These are phyloP conservation scores for Eucalyptus pauciflora DNA, from an alignment of 345 rosid species.

Conservation along the genomic window DNA sequence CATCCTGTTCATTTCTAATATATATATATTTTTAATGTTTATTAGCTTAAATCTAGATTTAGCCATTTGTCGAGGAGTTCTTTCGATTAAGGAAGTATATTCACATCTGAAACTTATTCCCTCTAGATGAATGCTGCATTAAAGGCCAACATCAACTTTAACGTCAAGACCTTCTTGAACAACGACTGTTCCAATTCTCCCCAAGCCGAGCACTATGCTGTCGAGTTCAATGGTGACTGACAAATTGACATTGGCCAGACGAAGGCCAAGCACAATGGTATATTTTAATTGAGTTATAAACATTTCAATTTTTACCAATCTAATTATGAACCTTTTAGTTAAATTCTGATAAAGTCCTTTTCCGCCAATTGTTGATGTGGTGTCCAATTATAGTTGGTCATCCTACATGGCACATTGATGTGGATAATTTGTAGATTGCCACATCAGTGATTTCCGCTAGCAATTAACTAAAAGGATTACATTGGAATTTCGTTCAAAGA, in stretches of 20 bases:
- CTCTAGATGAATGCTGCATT: background rate
- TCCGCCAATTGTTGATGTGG: accelerated
- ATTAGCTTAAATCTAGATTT: background rate
- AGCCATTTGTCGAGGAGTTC: background rate
- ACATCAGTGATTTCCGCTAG: accelerated
- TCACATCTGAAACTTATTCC: background rate
- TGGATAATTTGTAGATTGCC: background rate
- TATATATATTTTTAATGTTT: background rate
- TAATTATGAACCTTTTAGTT: background rate
- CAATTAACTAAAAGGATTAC: background rate
- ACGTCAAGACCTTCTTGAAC: background rate
- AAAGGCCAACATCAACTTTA: background rate
- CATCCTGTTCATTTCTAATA: background rate
- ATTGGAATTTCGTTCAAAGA: background rate
- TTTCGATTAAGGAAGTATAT: background rate
- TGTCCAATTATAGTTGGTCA: background rate
- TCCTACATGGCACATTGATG: background rate
- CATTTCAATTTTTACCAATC: background rate
- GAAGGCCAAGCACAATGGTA: background rate
- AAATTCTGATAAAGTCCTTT: background rate
- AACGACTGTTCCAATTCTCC: background rate
- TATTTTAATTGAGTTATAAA: background rate
- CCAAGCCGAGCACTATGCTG: background rate
- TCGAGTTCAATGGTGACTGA: background rate
- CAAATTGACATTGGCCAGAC: background rate